phyloP scores from a whole-genome alignment of 352 stramenopile species.

The Phytopythium chamaehyphon region DNA sequence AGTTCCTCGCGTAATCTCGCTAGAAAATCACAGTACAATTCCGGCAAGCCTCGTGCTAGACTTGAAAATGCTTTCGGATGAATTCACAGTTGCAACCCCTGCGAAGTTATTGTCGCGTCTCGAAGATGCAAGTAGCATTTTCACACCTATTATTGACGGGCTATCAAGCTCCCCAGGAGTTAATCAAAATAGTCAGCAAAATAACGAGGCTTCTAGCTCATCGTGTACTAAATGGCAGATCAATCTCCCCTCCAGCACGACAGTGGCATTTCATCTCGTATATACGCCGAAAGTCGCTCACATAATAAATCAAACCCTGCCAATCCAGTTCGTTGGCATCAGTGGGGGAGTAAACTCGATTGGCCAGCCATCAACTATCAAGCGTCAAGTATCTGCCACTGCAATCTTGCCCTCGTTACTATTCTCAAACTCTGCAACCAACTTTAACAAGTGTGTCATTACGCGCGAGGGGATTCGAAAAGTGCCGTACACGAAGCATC shows the following conservation, averaged over 20 bases:
- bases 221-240: slow-evolving; percentile 67
- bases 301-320: slow-evolving; percentile 57
- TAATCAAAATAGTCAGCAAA: neutral
- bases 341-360: slow-evolving; percentile 10
- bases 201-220: slow-evolving; percentile 5
- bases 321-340: slow-evolving; percentile 71
- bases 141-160: slow-evolving; percentile 45
- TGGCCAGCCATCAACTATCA: slow-evolving; percentile 25
- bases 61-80: slow-evolving; percentile 38
- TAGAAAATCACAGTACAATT: slow-evolving; percentile 85
- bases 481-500: slow-evolving; percentile 81
- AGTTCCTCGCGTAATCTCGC: slow-evolving; percentile 47
- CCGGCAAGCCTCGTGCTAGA: slow-evolving; percentile 75
- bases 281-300: slow-evolving; percentile 55
- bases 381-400: slow-evolving; percentile 39
- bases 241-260: slow-evolving; percentile 57
- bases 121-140: slow-evolving; percentile 81
- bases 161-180: neutral
- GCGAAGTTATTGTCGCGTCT: slow-evolving; percentile 41
- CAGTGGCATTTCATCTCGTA: slow-evolving; percentile 65
- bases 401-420: slow-evolving; percentile 60
- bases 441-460: slow-evolving; percentile 88
- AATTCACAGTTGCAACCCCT: slow-evolving; percentile 67
- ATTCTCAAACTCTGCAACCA: slow-evolving; percentile 61
- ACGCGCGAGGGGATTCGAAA: slow-evolving; percentile 78